phyloP scores from a whole-genome alignment of 805 yeast genomes.

The Yarrowia deformans region DNA sequence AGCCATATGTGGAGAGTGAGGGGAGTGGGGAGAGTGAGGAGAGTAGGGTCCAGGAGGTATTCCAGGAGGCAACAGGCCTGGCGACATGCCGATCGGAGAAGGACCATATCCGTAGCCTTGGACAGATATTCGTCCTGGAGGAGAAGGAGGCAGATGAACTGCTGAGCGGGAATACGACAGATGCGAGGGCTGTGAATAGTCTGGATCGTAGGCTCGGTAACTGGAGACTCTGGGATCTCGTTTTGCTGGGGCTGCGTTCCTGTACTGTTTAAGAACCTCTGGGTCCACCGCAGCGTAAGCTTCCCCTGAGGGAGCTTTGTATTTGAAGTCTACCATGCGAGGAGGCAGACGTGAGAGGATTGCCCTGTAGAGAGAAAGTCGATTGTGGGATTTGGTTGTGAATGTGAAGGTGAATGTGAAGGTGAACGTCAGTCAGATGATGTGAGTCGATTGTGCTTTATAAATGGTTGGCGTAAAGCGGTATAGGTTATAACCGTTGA shows the following conservation, averaged over 20 bases:
- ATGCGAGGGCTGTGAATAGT: background rate
- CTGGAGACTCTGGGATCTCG: background rate
- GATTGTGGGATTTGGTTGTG: no score
- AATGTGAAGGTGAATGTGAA: no score
- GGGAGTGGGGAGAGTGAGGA: no score
- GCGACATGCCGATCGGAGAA: background rate
- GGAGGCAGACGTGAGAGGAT: background rate
- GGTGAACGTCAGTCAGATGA: no score
- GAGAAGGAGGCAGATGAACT: background rate
- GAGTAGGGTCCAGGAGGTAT: background rate
- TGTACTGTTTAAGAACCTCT: constrained; percentile 3
- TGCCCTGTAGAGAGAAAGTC: no score
- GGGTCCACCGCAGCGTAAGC: background rate
- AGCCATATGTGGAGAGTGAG: constrained; percentile 6
- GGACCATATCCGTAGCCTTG: background rate
- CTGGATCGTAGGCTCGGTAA: background rate
- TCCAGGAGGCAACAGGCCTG: background rate
- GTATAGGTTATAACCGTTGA: no score
- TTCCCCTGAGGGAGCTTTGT: constrained; percentile 15
- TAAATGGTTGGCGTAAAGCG: no score
- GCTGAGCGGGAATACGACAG: background rate
- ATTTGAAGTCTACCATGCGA: background rate
- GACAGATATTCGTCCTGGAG: background rate
- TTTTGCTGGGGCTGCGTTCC: constrained; percentile 19
- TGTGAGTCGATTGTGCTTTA: no score